Evolutionary conservation across 2,329 filamentous ascomycete genomes (phyloP), one percentile per base, ranked within the genome.

Genomic region (Plenodomus biglobosus): DNA sequence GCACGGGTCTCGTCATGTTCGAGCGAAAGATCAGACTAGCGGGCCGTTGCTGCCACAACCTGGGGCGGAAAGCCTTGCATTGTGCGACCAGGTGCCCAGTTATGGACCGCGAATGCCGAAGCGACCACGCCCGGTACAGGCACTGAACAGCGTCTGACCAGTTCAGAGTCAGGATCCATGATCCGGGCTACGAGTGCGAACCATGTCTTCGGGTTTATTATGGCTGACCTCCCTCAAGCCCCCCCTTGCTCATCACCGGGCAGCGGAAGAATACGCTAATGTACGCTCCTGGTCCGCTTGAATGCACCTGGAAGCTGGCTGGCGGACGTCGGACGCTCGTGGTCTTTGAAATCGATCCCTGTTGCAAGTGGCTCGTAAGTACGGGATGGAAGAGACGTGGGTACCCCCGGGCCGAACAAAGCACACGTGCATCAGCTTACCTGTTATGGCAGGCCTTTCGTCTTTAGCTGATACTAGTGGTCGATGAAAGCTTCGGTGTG

Each of bases 31-130:
- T 53, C 42, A 55, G 47, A 57, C 57, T 57, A 61, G 60, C 54
- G 59, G 59, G 55, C 55, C 58, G 60, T 54, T 54, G 46, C 50
- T 48, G 53, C 51, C 48, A 50, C 52, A 52, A 48, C 47, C 55
- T 53, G 38, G 51, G 50, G 56, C 55, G 56, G 58, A 53, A 63
- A 56, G 56, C 56, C 50, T 58, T 47, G 54, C 42, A 53, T 44
- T 17, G 30, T 38, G 39, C 41, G 52, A 44, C 46, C 39, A 53
- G 22, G 49, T 39, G 30, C 42, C 39, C 42, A 40, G 19, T 45
- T 38, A 22, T 21, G 46, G 48, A 48, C 38, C 46, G 46, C 44
- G 38, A 30, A 40, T 35, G 18, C 50, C 52, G 46, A 51, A 46
- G 36, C 36, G 20, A 45, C 45, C 34, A 48, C 46, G 37, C n/a